Conservation (phyloP, 441 rosid species). For the Lepidium campestre region DNA sequence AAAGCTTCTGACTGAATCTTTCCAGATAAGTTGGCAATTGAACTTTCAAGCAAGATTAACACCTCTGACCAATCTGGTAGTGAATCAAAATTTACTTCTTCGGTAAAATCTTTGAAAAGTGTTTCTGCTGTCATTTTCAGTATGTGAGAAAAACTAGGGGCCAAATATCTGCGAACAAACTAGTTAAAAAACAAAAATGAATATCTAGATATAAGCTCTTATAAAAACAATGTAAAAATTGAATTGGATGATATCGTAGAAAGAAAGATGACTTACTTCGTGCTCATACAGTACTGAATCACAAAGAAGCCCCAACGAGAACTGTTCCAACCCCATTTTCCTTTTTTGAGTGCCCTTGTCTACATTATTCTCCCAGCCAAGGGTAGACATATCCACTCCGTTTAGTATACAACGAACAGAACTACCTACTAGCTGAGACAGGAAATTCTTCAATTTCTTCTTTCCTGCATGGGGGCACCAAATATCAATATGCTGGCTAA, state of each 20-base stretch:
- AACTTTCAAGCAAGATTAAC: slow-evolving; percentile 45
- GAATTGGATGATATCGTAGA: background rate
- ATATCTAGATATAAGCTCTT: slow-evolving; percentile 8
- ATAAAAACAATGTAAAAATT: background rate
- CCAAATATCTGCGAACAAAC: slow-evolving; percentile 89
- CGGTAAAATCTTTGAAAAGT: slow-evolving; percentile 31
- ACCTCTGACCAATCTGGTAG: slow-evolving; percentile 61
- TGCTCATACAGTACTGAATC: slow-evolving; percentile 63
- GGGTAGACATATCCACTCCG: slow-evolving; percentile 8
- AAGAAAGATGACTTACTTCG: slow-evolving; percentile 45
- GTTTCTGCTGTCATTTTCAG: slow-evolving; percentile 42
- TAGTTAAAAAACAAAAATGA: slow-evolving; percentile 40
- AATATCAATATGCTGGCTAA: slow-evolving; percentile 71
- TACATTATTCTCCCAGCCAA: slow-evolving; percentile 25
- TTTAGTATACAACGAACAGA: slow-evolving; percentile 42
- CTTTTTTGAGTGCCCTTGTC: slow-evolving; percentile 33
- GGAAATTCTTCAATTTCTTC: slow-evolving; percentile 61
- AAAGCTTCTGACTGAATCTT: slow-evolving; percentile 28
- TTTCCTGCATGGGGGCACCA: slow-evolving; percentile 72
- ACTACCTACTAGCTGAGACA: slow-evolving; percentile 48
- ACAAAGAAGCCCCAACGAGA: slow-evolving; percentile 58
- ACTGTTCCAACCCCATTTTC: slow-evolving; percentile 42
- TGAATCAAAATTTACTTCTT: slow-evolving; percentile 36
- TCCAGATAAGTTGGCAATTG: slow-evolving; percentile 25
- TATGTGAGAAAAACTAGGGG: slow-evolving; percentile 50